A percentile compares a stretch with the other conserved stretches of the same genome.
phyloP scores from a whole-genome alignment of 1,284 basidiomycete genomes.

The Vanrija sp. region DNA sequence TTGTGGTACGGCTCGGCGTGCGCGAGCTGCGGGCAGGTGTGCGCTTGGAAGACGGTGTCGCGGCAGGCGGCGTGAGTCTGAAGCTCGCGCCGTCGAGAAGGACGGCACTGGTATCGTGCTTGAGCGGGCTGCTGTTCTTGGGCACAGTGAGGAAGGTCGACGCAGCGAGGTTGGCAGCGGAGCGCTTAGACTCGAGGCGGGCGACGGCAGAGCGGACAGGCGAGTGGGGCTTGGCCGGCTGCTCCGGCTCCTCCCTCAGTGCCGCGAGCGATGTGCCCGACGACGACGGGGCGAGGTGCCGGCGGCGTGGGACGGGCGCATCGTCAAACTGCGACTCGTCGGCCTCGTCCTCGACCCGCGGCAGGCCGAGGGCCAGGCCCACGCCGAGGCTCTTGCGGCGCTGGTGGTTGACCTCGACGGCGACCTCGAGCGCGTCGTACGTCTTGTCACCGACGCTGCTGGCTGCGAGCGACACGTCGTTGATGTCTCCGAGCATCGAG shows the following conservation, averaged over 20 bases:
- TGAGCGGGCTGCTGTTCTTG: background rate
- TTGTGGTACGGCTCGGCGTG: background rate
- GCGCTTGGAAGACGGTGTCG: background rate
- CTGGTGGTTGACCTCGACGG: constrained; percentile 9
- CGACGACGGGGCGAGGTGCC: background rate
- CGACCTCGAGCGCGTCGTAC: constrained; percentile 19
- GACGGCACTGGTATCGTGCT: background rate
- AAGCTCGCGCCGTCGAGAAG: constrained; percentile 14
- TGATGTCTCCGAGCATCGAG: constrained; percentile 7
- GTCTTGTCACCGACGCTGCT: constrained; percentile 13
- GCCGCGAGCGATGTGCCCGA: background rate
- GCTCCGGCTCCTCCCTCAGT: background rate
- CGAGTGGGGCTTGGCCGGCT: background rate
- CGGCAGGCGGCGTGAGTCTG: constrained; percentile 10
- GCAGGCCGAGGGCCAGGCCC: constrained; percentile 3
- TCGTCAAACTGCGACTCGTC: too few species aligned
- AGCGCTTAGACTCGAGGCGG: background rate
- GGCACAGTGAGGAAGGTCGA: background rate
- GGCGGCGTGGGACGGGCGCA: too few species aligned
- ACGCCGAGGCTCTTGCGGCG: constrained; percentile 5
- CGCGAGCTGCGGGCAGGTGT: background rate
- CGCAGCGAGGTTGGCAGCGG: background rate
- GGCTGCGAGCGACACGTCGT: constrained; percentile 1
- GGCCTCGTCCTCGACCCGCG: background rate
- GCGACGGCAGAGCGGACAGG: background rate